These are phyloP conservation scores for Brassica balearica DNA, from an alignment of 441 rosid genomes.

Conservation along the genomic window DNA sequence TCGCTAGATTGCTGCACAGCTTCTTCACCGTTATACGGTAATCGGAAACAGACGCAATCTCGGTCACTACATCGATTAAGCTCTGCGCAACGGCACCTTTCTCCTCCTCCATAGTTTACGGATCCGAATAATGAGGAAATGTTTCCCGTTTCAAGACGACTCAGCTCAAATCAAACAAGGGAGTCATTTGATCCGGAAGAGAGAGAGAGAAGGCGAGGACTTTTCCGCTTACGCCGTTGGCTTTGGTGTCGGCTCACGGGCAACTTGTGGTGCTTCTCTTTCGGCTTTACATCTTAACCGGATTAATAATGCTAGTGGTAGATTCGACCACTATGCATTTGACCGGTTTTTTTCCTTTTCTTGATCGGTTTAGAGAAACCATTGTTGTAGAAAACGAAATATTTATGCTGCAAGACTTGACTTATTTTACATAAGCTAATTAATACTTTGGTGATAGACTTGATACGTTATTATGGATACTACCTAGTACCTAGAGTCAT, in stretches of 20 bases:
- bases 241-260: conserved; percentile 33
- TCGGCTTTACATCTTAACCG: conserved; percentile 36
- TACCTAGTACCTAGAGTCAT: not conserved
- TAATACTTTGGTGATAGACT: too few relatives aligned
- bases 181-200: too few relatives aligned
- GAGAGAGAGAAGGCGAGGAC: conserved; percentile 34
- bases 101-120: conserved; percentile 44
- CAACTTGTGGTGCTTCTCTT: conserved; percentile 25
- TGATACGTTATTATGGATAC: not conserved
- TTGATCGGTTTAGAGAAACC: not conserved
- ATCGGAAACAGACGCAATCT: conserved; percentile 41
- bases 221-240: conserved; percentile 35
- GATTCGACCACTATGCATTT: conserved; percentile 6
- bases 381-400: not conserved
- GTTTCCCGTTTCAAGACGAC: conserved; percentile 15
- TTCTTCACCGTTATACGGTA: conserved; percentile 41
- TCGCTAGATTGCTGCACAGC: conserved; percentile 44
- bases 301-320: not conserved
- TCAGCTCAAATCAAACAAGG: not conserved
- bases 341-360: conserved; percentile 7
- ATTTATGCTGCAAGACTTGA: not conserved
- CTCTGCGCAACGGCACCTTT: conserved; percentile 39
- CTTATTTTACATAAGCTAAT: too few relatives aligned
- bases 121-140: conserved; percentile 32
- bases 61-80: conserved; percentile 45